Percentiles rank a stretch among this genome's conserved stretches.
These are phyloP conservation scores for Annulohypoxylon maeteangense DNA, from an alignment of 495 filamentous ascomycete genomes.

Conservation along the genomic window DNA sequence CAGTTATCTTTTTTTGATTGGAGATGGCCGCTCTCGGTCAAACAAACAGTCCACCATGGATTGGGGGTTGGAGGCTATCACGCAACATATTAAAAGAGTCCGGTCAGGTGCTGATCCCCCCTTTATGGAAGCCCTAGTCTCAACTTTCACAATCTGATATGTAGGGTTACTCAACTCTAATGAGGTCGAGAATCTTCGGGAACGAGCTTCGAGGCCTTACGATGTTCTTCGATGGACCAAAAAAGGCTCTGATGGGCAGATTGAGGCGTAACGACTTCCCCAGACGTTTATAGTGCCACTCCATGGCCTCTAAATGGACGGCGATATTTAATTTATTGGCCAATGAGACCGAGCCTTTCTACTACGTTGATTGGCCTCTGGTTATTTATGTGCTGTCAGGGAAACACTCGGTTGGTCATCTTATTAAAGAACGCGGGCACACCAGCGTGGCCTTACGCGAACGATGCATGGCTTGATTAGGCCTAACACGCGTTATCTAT, in stretches of 20 bases:
- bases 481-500: conserved; percentile 24
- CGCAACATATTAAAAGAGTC: conserved; percentile 38
- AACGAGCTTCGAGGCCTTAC: conserved; percentile 25
- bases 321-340: conserved; percentile 44
- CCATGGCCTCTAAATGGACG: conserved; percentile 36
- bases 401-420: conserved; percentile 35
- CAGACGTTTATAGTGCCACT: conserved; percentile 23
- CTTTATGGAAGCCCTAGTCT: conserved; percentile 15
- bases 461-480: conserved; percentile 28
- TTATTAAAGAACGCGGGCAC: conserved; percentile 28
- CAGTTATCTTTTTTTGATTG: conserved; percentile 32
- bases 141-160: conserved; percentile 21
- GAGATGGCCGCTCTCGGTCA: conserved; percentile 28
- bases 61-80: conserved; percentile 20
- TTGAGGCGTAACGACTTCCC: conserved; percentile 34
- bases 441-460: conserved; percentile 22
- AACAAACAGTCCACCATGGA: conserved; percentile 23
- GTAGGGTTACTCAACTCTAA: conserved; percentile 23
- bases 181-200: conserved; percentile 39
- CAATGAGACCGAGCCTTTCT: conserved; percentile 37
- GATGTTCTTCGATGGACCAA: conserved; percentile 21
- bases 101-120: conserved; percentile 34
- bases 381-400: conserved; percentile 21
- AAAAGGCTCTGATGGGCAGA: conserved; percentile 37
- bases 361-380: conserved; percentile 32